A percentile compares a stretch with the other conserved stretches of the same genome.
Evolutionary conservation across 2,329 filamentous ascomycete species (phyloP).

Genomic region (Aspergillus piperis): DNA sequence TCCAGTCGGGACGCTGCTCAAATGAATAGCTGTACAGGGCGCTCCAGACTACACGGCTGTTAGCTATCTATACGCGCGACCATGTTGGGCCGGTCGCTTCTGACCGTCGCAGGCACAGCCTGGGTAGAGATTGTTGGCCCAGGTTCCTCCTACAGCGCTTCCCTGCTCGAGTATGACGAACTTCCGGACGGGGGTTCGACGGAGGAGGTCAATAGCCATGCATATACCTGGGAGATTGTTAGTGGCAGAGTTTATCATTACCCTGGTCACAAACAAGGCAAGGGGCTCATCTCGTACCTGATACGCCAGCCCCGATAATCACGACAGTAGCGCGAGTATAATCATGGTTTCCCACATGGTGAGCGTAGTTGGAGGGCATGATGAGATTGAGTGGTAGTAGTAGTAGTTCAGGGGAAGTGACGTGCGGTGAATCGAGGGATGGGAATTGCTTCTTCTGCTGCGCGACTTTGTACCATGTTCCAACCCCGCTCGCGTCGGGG

Average conservation of each 20-base stretch:
- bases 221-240: constrained; percentile 48
- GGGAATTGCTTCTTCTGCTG: too few relatives aligned
- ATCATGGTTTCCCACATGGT: constrained; percentile 47
- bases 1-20: constrained; percentile 61
- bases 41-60: constrained; percentile 47
- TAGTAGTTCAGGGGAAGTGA: too few relatives aligned
- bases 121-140: constrained; percentile 60
- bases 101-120: constrained; percentile 57
- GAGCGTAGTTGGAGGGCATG: background rate
- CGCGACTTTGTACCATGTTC: too few relatives aligned
- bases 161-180: constrained; percentile 61
- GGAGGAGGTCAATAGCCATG: constrained; percentile 60
- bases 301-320: constrained; percentile 60
- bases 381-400: background rate
- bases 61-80: background rate
- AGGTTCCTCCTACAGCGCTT: constrained; percentile 55
- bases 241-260: background rate
- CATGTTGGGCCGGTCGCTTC: background rate
- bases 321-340: constrained; percentile 57
- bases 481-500: too few relatives aligned
- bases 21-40: constrained; percentile 63
- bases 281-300: constrained; percentile 34
- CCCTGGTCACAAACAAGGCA: background rate
- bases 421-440: too few relatives aligned
- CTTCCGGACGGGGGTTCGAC: constrained; percentile 47